Conservation (phyloP, 2,329 filamentous ascomycete genomes). For the Colletotrichum tabaci region DNA sequence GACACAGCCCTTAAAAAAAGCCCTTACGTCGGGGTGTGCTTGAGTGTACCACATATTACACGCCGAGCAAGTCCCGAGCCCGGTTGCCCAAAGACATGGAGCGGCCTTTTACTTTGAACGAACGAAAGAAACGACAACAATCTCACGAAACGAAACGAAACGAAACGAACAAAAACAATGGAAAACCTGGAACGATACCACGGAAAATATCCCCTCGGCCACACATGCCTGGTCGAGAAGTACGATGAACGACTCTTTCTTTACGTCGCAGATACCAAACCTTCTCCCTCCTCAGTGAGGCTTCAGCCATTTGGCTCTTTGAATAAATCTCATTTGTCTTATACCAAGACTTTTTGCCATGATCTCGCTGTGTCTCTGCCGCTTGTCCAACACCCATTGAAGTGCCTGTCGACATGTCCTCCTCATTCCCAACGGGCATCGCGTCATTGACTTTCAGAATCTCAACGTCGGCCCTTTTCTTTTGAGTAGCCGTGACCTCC, state of each 20-base stretch:
- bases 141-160: constrained; percentile 16
- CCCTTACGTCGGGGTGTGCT: constrained; percentile 28
- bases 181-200: constrained; percentile 18
- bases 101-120: not conserved
- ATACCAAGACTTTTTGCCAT: not conserved
- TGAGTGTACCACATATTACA: constrained; percentile 11
- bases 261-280: constrained; percentile 32
- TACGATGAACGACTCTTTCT: constrained; percentile 38
- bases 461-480: too few species aligned
- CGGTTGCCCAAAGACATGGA: not conserved
- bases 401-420: too few species aligned
- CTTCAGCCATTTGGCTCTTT: constrained; percentile 35
- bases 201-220: constrained; percentile 20
- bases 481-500: too few species aligned
- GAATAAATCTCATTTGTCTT: constrained; percentile 39
- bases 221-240: constrained; percentile 19
- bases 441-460: too few species aligned
- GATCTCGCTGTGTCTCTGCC: not conserved
- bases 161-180: constrained; percentile 26
- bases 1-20: constrained; percentile 21
- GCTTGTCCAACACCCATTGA: too few species aligned
- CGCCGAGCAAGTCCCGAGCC: constrained; percentile 28
- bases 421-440: too few species aligned
- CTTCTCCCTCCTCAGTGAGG: constrained; percentile 36
- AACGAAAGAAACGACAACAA: constrained; percentile 25